Evolutionary conservation across 352 stramenopile genomes (phyloP).

Genomic region (Phytophthora pinifolia): DNA sequence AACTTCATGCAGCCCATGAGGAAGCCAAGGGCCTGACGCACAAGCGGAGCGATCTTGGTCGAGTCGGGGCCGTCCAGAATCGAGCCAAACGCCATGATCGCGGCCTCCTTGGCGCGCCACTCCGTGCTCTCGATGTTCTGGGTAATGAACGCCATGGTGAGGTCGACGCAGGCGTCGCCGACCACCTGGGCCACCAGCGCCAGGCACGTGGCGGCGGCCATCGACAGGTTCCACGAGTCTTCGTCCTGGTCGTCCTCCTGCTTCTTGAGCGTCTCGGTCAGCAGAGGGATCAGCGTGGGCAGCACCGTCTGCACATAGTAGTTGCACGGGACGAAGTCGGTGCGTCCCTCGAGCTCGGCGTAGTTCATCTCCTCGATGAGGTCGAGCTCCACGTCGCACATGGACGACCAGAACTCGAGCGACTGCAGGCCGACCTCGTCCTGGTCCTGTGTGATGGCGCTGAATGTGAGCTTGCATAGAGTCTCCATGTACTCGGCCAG

Average conservation of each 20-base stretch:
- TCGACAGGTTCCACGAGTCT: constrained; percentile 94
- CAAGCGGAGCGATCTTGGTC: constrained; percentile 90
- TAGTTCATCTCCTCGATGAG: constrained; percentile 93
- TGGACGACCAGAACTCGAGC: constrained; percentile 98
- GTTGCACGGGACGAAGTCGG: constrained; percentile 71
- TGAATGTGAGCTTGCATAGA: constrained; percentile 95
- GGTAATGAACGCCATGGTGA: constrained; percentile 94
- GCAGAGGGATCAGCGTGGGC: constrained; percentile 87
- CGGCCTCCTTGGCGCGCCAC: constrained; percentile 95
- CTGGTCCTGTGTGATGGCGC: constrained; percentile 93
- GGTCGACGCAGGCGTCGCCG: constrained; percentile 89
- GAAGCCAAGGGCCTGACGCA: constrained; percentile 93
- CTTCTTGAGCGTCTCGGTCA: constrained; percentile 94
- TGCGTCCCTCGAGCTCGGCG: constrained; percentile 52
- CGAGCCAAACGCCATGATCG: constrained; percentile 97
- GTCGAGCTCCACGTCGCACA: constrained; percentile 96
- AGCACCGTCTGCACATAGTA: constrained; percentile 91
- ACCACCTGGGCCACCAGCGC: constrained; percentile 92
- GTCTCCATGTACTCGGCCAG: constrained; percentile 95
- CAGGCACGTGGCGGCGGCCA: constrained; percentile 94
- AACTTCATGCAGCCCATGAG: constrained; percentile 93
- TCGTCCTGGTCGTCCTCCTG: constrained; percentile 95
- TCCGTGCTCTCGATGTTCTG: constrained; percentile 94
- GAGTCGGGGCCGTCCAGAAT: constrained; percentile 93
- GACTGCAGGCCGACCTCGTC: constrained; percentile 92